Base-by-base conservation (phyloP, 139 green algal genomes). In the Closterium sp. region DNA sequence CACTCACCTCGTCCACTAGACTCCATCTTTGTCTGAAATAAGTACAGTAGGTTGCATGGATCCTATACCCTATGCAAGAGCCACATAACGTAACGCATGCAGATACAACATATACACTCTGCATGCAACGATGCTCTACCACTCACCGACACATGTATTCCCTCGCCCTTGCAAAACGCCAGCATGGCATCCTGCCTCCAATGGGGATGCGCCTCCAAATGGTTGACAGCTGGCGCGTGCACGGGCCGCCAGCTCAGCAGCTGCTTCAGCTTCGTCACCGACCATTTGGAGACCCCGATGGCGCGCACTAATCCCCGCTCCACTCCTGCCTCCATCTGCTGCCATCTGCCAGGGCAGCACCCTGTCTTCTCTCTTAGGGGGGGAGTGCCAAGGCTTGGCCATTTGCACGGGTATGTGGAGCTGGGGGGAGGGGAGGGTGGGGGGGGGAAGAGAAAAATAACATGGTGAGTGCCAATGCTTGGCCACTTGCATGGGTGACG, bases 151-250 rank as follows among this genome's bases (percentile, higher is more conserved):
- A 99, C 94, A 89, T 99, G 97, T 84, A 99, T 96, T 36, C 92
- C 90, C 33, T 95, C 89, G 1, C n/a, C 33, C 7, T 90, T 86
- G 92, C 95, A 97, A 36, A 88, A 97, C 16, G 89, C 32, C 10
- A 98, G 36, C n/a, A 99, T 93, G 2, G 93, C 91, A 84, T 97
- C 94, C 55, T 99, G 98, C 87, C 96, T 95, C 88, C 93, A 98
- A 94, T 97, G 98, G 6, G 98, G 98, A 95, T 99, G 97, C 23
- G 96, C 90, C 95, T 99, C 98, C 19, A 99, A 96, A 84, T 94
- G 91, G 89, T 94, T 94, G 43, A 94, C 91, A 55, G 91, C 91
- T 32, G 91, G 91, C 38, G 25, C 19, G 28, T 91, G 92, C 34
- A 89, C 32, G 25, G 55, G 55, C 25, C 23, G 31, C 89, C 30